A percentile compares a stretch with the other conserved stretches of the same genome.
phyloP scores from a whole-genome alignment of 768 basidiomycete genomes.

The Suillus bovinus region DNA sequence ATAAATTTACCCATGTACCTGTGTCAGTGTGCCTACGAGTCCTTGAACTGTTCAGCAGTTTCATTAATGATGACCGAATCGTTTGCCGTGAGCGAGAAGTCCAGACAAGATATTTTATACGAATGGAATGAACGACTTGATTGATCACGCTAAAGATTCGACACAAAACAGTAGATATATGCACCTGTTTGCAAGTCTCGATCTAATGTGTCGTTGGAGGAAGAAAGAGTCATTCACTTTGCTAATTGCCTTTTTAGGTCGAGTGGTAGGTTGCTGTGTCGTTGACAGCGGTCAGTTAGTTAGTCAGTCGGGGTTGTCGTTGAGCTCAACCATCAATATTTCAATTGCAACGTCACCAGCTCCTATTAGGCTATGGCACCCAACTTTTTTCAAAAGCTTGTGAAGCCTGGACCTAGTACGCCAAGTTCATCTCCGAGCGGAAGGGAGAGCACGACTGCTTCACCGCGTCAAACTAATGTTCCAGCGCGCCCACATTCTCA shows the following conservation, averaged over 20 bases:
- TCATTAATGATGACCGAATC: neutral
- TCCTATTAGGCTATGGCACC: conserved; percentile 22
- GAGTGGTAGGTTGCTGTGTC: neutral
- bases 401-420: conserved; percentile 20
- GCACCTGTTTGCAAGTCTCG: neutral
- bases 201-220: too few relatives aligned
- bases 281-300: neutral
- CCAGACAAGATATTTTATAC: neutral
- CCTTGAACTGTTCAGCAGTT: neutral
- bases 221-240: neutral
- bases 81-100: neutral
- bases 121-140: too few relatives aligned
- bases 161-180: neutral
- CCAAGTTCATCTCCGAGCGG: conserved; percentile 9
- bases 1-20: neutral
- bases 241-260: neutral
- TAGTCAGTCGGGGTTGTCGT: neutral
- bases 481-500: conserved; percentile 13
- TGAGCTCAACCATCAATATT: conserved; percentile 3
- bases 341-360: neutral
- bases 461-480: neutral
- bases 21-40: conserved; percentile 4
- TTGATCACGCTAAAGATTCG: too few relatives aligned
- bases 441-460: neutral
- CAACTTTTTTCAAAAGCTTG: conserved; percentile 33